Conservation (phyloP, 1,284 basidiomycete species). For the Cystobasidium slooffiae region DNA sequence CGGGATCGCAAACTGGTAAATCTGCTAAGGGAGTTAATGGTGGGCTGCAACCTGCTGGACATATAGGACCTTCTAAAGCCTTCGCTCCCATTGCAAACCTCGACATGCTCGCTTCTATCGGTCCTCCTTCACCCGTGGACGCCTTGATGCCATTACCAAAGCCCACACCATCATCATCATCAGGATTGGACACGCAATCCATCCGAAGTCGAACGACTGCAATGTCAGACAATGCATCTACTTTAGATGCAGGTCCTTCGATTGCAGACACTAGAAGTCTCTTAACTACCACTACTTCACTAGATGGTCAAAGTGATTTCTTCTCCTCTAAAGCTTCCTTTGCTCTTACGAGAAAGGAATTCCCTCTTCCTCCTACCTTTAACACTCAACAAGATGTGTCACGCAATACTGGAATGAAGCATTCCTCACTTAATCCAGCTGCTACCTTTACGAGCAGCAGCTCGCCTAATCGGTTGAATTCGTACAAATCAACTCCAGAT, state of each 20-base stretch:
- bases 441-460: not conserved
- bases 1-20: not conserved
- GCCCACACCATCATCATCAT: no score
- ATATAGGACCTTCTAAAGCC: not conserved
- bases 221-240: not conserved
- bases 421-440: no score
- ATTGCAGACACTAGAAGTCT: slow-evolving; percentile 16
- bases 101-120: not conserved
- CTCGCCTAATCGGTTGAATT: slow-evolving; percentile 3
- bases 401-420: not conserved
- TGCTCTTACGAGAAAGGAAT: slow-evolving; percentile 8
- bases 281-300: slow-evolving; percentile 2
- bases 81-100: slow-evolving; percentile 39
- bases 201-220: no score
- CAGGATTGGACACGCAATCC: no score
- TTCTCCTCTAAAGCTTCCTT: slow-evolving; percentile 18
- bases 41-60: not conserved
- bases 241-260: not conserved
- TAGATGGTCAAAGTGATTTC: slow-evolving; percentile 7
- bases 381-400: not conserved
- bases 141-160: no score
- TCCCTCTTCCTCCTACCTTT: slow-evolving; percentile 7
- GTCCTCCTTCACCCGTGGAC: not conserved
- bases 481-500: slow-evolving; percentile 26
- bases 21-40: not conserved